These are phyloP conservation scores for Yamadazyma diddensiae DNA, from an alignment of 1,139 yeast genomes.

Conservation along the genomic window DNA sequence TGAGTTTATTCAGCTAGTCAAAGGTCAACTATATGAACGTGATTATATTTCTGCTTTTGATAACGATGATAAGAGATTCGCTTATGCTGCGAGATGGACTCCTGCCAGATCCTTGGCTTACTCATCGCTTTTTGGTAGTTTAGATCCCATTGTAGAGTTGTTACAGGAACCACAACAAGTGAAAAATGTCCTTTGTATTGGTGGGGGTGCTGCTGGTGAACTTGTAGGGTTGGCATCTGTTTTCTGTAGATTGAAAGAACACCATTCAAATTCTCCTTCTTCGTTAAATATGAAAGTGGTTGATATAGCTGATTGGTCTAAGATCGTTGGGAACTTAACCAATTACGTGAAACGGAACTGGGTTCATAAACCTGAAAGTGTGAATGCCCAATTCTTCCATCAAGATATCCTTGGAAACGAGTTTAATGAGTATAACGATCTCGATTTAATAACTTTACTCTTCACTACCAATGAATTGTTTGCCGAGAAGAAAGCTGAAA, in stretches of 20 bases:
- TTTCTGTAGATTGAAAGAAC: constrained; percentile 48
- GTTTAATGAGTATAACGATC: constrained; percentile 15
- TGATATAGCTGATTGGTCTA: constrained; percentile 79
- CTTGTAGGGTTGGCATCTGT: constrained; percentile 66
- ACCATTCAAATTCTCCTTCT: constrained; percentile 28
- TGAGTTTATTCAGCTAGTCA: constrained; percentile 62
- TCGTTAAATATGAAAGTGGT: constrained; percentile 50
- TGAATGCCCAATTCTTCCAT: constrained; percentile 46
- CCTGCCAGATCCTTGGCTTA: constrained; percentile 80
- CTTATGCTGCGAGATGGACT: constrained; percentile 83
- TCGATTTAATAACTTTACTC: constrained; percentile 60
- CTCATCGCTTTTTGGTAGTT: constrained; percentile 56
- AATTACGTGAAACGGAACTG: constrained; percentile 46
- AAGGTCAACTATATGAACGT: constrained; percentile 64
- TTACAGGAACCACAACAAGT: constrained; percentile 28
- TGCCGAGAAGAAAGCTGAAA: constrained; percentile 59
- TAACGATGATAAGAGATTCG: constrained; percentile 60
- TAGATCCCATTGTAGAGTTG: constrained; percentile 39
- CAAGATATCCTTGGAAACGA: constrained; percentile 43
- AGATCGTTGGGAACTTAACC: constrained; percentile 45
- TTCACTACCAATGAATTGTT: constrained; percentile 88
- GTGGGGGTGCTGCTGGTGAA: constrained; percentile 92
- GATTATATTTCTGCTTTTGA: constrained; percentile 71
- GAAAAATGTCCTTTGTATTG: constrained; percentile 57
- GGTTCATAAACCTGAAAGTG: constrained; percentile 41